phyloP scores from a whole-genome alignment of 2,329 filamentous ascomycete genomes.

The Colletotrichum sp. region DNA sequence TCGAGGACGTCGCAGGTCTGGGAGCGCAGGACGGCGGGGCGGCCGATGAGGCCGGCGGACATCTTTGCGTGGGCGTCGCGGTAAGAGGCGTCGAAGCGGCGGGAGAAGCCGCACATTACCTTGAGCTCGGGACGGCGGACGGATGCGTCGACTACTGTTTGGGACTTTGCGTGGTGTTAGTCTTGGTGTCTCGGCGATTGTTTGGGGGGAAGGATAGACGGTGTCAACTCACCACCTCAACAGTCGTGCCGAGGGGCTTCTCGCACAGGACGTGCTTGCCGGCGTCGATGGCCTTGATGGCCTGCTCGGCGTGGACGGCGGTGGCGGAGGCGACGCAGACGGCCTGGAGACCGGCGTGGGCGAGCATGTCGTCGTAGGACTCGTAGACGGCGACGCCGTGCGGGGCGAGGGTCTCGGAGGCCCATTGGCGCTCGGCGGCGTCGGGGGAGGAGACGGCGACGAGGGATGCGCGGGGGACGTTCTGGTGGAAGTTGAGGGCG shows the following conservation, averaged over 20 bases:
- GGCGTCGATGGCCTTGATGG: conserved; percentile 59
- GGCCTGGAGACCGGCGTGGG: conserved; percentile 39
- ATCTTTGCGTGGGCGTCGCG: conserved; percentile 61
- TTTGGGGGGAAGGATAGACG: neutral
- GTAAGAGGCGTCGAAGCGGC: conserved; percentile 68
- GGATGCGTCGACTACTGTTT: conserved; percentile 64
- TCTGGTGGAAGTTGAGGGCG: conserved; percentile 51
- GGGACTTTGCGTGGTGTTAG: conserved; percentile 45
- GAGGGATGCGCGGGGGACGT: conserved; percentile 51
- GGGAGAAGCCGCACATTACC: conserved; percentile 55
- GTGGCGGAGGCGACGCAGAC: conserved; percentile 48
- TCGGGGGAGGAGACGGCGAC: conserved; percentile 55
- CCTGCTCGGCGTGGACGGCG: conserved; percentile 62
- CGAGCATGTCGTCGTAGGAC: conserved; percentile 52
- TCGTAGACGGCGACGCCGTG: conserved; percentile 49
- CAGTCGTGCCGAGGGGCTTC: conserved; percentile 63
- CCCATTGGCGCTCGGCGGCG: conserved; percentile 48
- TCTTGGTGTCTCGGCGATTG: neutral
- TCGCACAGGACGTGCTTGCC: conserved; percentile 64
- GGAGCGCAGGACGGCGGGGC: conserved; percentile 64
- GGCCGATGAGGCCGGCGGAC: conserved; percentile 60
- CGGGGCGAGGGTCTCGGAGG: conserved; percentile 44
- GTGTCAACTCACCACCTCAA: conserved; percentile 56
- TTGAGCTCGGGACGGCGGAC: conserved; percentile 62
- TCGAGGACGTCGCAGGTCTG: conserved; percentile 74